Evolutionary conservation across 176 grass and related monocot genomes (phyloP), one percentile per base, ranked within the genome.

Genomic region (Eragrostis curvula): DNA sequence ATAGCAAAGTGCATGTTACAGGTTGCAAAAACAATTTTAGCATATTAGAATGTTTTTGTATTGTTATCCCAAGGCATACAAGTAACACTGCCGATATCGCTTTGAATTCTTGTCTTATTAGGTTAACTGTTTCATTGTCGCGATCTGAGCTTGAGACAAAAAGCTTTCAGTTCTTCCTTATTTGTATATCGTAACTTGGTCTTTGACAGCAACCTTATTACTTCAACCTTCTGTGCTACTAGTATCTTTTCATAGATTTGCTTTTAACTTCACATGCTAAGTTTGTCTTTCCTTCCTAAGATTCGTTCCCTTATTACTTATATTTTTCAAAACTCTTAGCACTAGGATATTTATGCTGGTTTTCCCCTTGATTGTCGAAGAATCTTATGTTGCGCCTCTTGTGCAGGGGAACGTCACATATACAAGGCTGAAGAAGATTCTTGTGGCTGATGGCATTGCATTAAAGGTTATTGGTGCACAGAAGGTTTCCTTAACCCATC

Each of bases 401-500:
- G 76, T 89, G 84, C 89, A 94, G 92, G 66, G 77, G 32, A 92
- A 92, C 61, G 30, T 85, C 44, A 96, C 93, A 28, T 84, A 88
- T 79, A 88, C 76, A 84, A 85, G 85, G 46, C 75, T 99, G 74
- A 96, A 86, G 85, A 92, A 66, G 72, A 67, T 99, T 67, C 65
- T 85, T 82, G 85, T 99, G 56, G 73, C 82, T 39, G 78, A 71
- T 79, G 93, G 93, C 25, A 80, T 87, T 57, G 88, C 62, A 68
- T 72, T 99, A 61, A 90, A 86, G 48, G 84, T 99, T 71, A 84
- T 82, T 65, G 96, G 93, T 86, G 96, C 93, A 9, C 79, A 83
- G 77, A 86, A 86, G 81, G 62, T 94, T 77, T 88, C 66, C 11
- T 61, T 99, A 41, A 61, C 75, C 29, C 92, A 96, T 66, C 91